Conservation (phyloP, 2,329 filamentous ascomycete genomes). For the Drechslera avenae region DNA sequence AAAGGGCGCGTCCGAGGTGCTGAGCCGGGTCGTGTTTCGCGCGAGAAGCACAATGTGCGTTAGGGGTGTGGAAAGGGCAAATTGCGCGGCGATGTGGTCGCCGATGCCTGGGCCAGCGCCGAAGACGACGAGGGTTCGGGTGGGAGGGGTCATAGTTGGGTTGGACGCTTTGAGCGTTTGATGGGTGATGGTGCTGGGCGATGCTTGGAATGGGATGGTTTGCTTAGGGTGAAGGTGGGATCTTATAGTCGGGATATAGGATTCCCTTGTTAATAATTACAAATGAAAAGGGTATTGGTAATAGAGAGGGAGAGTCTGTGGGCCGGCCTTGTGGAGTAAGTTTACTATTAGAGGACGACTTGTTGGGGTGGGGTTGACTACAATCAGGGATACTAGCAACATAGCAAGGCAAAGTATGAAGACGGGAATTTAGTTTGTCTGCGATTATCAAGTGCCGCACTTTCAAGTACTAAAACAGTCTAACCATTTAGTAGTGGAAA, state of each 20-base stretch:
- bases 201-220: not conserved
- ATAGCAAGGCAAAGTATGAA: not conserved
- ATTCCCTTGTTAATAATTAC: too few species aligned
- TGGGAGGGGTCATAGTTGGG: constrained; percentile 4
- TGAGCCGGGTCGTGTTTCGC: constrained; percentile 51
- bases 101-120: constrained; percentile 59
- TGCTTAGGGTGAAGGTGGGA: not conserved
- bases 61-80: constrained; percentile 51
- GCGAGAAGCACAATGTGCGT: constrained; percentile 57
- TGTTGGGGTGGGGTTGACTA: too few species aligned
- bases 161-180: not conserved
- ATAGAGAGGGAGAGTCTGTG: too few species aligned
- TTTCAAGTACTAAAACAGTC: too few species aligned
- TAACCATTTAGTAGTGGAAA: too few species aligned
- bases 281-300: too few species aligned
- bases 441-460: too few species aligned
- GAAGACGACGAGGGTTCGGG: constrained; percentile 48
- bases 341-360: too few species aligned
- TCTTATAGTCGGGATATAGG: too few species aligned
- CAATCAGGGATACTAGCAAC: not conserved
- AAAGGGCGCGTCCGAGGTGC: constrained; percentile 41
- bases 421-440: too few species aligned
- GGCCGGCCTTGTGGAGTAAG: too few species aligned
- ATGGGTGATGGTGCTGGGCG: not conserved
- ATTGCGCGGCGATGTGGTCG: constrained; percentile 48